A percentile compares a stretch with the other conserved stretches of the same genome.
Evolutionary conservation across 1,284 basidiomycete species (phyloP).

Genomic region (Flammula alnicola): DNA sequence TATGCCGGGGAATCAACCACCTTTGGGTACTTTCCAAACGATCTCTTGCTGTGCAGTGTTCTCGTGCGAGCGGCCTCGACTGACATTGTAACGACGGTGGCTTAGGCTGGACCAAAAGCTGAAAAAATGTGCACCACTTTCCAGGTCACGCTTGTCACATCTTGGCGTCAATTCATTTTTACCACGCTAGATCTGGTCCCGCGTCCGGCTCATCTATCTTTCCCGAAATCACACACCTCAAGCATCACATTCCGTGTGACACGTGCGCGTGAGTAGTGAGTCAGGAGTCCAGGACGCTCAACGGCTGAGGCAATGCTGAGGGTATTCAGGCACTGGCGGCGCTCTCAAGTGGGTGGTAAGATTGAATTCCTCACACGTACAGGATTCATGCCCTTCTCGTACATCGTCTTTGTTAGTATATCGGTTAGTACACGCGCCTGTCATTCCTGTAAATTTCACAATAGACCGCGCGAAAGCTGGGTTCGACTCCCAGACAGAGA

Average conservation of each 20-base stretch:
- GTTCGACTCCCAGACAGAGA: slow-evolving; percentile 6
- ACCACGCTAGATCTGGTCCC: slow-evolving; percentile 4
- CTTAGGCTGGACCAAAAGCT: too few relatives aligned
- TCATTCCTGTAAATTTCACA: too few relatives aligned
- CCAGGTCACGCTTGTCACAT: slow-evolving; percentile 15
- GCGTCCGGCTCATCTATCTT: neutral
- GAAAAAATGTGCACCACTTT: slow-evolving; percentile 8
- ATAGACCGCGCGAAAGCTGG: slow-evolving; percentile 2
- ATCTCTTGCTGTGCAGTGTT: slow-evolving; percentile 65
- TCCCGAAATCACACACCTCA: too few relatives aligned
- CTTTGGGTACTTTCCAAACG: slow-evolving; percentile 66
- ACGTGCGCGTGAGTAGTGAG: too few relatives aligned
- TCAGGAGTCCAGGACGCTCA: too few relatives aligned
- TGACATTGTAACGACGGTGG: slow-evolving; percentile 19
- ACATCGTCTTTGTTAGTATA: slow-evolving; percentile 1
- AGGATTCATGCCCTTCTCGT: too few relatives aligned
- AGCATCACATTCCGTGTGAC: neutral
- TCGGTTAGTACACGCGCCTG: slow-evolving; percentile 7
- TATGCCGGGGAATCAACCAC: slow-evolving; percentile 73
- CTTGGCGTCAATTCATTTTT: slow-evolving; percentile 9
- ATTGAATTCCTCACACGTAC: too few relatives aligned
- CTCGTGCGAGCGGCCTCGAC: slow-evolving; percentile 26
- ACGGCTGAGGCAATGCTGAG: too few relatives aligned
- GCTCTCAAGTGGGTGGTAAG: too few relatives aligned
- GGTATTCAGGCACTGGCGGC: too few relatives aligned